Evolutionary conservation across 352 stramenopile species (phyloP).

Genomic region (Globisporangium camurandrum): DNA sequence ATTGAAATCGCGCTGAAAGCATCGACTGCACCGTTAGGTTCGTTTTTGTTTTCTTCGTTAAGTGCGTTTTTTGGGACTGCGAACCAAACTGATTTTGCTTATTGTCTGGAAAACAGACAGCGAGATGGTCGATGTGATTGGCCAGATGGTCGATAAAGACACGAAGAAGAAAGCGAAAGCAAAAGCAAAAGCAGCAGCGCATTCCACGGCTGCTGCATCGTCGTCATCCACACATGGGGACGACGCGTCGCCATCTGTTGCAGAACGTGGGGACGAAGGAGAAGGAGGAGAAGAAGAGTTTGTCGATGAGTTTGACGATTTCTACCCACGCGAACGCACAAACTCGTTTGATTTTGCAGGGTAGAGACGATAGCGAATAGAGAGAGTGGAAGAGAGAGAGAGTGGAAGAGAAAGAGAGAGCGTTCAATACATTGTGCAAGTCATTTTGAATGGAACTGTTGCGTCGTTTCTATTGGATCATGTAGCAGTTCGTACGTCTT

Average conservation of each 20-base stretch:
- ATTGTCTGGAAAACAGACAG: too few relatives aligned
- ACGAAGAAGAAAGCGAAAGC: conserved; percentile 44
- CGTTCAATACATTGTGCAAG: too few relatives aligned
- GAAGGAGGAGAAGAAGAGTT: conserved; percentile 34
- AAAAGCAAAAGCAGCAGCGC: conserved; percentile 21
- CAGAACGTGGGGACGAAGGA: conserved; percentile 9
- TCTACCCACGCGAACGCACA: conserved; percentile 30
- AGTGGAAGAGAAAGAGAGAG: too few relatives aligned
- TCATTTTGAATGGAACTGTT: too few relatives aligned
- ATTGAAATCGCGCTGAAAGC: conserved; percentile 78
- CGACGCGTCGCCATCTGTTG: conserved; percentile 21
- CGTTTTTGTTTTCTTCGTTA: too few relatives aligned
- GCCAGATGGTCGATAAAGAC: conserved; percentile 74
- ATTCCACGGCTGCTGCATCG: neutral
- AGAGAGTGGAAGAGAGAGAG: too few relatives aligned
- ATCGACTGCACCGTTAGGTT: conserved; percentile 56
- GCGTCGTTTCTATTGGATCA: too few relatives aligned
- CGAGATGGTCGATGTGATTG: conserved; percentile 78
- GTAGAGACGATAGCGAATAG: conserved; percentile 17
- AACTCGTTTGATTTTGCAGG: conserved; percentile 67
- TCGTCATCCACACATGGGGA: too few relatives aligned
- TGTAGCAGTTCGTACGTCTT: too few relatives aligned
- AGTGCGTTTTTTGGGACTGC: too few relatives aligned
- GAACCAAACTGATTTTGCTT: too few relatives aligned
- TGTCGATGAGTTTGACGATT: conserved; percentile 37